phyloP scores from a whole-genome alignment of 2,329 filamentous ascomycete genomes.

The Rhinocladiella mackenziei region DNA sequence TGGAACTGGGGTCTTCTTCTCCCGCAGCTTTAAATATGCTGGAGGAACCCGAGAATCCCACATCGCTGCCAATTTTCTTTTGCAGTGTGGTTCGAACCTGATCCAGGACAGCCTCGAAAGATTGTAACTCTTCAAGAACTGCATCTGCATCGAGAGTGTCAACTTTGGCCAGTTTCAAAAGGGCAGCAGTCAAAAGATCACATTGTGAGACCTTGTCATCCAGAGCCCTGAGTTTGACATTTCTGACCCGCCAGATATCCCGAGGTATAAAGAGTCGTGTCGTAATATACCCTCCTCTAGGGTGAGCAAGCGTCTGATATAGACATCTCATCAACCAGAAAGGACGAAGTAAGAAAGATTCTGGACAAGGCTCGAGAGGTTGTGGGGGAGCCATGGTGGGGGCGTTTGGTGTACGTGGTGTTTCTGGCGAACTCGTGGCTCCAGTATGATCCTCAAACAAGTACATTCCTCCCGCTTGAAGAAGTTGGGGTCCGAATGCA shows the following conservation, averaged over 20 bases:
- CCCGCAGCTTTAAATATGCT: constrained; percentile 65
- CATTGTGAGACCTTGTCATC: constrained; percentile 94
- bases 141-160: constrained; percentile 89
- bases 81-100: constrained; percentile 71
- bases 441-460: constrained; percentile 83
- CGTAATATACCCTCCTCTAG: constrained; percentile 85
- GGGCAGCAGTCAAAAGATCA: constrained; percentile 81
- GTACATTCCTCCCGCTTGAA: constrained; percentile 65
- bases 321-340: constrained; percentile 97
- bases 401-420: constrained; percentile 58
- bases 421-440: constrained; percentile 53
- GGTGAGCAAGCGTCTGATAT: constrained; percentile 87
- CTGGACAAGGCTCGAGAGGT: constrained; percentile 85
- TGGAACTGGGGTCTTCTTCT: constrained; percentile 44
- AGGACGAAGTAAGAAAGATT: constrained; percentile 80
- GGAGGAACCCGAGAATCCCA: constrained; percentile 73
- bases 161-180: constrained; percentile 76
- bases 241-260: constrained; percentile 90
- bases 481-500: constrained; percentile 54
- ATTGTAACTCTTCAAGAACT: constrained; percentile 89
- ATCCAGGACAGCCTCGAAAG: constrained; percentile 78
- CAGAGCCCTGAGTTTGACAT: constrained; percentile 82
- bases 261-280: constrained; percentile 87
- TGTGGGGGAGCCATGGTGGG: constrained; percentile 57
- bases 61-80: constrained; percentile 88